phyloP scores from a whole-genome alignment of 352 stramenopile species.

The Phytophthora macrochlamydospora region DNA sequence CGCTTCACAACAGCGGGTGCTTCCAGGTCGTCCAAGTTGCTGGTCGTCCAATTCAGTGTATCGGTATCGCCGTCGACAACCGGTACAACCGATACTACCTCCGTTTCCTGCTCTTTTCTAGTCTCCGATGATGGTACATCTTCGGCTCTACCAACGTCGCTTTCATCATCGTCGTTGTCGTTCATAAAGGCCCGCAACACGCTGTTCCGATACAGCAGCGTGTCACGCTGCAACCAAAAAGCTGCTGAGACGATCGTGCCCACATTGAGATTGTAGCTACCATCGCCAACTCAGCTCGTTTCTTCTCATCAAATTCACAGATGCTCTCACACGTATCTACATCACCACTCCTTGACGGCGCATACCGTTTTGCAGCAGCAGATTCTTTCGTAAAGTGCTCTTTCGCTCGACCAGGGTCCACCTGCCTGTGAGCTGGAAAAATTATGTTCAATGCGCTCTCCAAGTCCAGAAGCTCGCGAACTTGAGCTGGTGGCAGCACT shows the following conservation, averaged over 20 bases:
- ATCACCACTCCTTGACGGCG: constrained; percentile 11
- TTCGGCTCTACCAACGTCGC: background rate
- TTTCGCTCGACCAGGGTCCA: constrained; percentile 4
- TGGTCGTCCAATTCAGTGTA: background rate
- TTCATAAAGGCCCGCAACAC: constrained; percentile 27
- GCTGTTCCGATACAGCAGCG: constrained; percentile 39
- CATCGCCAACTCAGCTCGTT: constrained; percentile 13
- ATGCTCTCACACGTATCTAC: constrained; percentile 5
- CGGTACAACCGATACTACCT: background rate
- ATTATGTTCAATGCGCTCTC: constrained; percentile 29
- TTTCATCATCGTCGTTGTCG: constrained; percentile 9
- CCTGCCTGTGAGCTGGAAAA: constrained; percentile 29
- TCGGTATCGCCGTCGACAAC: background rate
- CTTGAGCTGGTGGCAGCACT: constrained; percentile 38
- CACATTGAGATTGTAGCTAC: constrained; percentile 41
- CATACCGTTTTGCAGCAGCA: constrained; percentile 19
- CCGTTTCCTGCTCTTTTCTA: constrained; percentile 11
- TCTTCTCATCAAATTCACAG: constrained; percentile 18
- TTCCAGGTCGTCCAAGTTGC: background rate
- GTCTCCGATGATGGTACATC: constrained; percentile 4
- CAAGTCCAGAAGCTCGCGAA: constrained; percentile 29
- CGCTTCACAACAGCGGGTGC: constrained; percentile 49
- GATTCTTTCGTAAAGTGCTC: constrained; percentile 1
- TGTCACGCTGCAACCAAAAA: constrained; percentile 30
- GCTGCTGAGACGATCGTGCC: constrained; percentile 38